phyloP scores from a whole-genome alignment of 148 eudicot genomes.

The Camellia sinensis region DNA sequence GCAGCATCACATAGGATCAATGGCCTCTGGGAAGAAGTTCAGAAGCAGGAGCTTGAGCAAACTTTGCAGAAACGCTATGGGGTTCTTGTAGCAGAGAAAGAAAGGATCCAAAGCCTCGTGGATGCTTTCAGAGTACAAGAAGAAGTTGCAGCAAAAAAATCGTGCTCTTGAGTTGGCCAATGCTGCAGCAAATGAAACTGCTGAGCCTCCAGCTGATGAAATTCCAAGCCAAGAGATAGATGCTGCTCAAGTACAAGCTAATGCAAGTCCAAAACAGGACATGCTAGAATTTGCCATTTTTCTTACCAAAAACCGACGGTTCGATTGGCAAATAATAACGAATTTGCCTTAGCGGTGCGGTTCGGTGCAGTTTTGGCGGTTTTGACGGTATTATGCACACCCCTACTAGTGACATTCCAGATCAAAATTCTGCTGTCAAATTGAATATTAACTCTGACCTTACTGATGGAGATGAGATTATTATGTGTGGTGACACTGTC shows the following conservation, averaged over 20 bases:
- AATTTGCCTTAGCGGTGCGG: too few species aligned
- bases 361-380: too few species aligned
- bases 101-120: constrained; percentile 49
- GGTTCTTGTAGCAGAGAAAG: constrained; percentile 53
- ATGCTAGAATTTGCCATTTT: too few species aligned
- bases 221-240: constrained; percentile 19
- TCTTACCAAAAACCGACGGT: too few species aligned
- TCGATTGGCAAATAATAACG: too few species aligned
- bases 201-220: constrained; percentile 11
- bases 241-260: constrained; percentile 18
- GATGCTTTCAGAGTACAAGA: constrained; percentile 39
- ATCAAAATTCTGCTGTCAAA: not conserved
- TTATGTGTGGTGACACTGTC: not conserved
- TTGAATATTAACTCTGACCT: not conserved
- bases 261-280: constrained; percentile 16
- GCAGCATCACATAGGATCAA: constrained; percentile 35
- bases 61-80: constrained; percentile 80
- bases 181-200: constrained; percentile 25
- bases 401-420: not conserved
- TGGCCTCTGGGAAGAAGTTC: constrained; percentile 6
- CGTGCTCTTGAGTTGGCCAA: constrained; percentile 37
- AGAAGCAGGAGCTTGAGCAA: constrained; percentile 56
- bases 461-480: constrained; percentile 8
- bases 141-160: constrained; percentile 52
- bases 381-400: too few species aligned